Base-by-base conservation (phyloP, 2,329 filamentous ascomycete species). In the Beauveria sp. region DNA sequence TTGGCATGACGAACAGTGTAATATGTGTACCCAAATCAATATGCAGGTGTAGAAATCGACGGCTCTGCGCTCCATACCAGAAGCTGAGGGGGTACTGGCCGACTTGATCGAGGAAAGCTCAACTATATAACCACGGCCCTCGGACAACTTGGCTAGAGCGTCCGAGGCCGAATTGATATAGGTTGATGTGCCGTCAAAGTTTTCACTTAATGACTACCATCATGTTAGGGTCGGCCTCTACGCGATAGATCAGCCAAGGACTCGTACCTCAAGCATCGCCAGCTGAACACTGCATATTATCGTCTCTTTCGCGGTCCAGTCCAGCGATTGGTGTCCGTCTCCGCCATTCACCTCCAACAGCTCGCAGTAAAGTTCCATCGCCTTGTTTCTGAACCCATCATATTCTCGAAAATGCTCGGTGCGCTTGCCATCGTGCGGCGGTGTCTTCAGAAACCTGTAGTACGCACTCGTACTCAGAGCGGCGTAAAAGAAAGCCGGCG, bases 381-480 rank as follows among this genome's bases (percentile, higher is more conserved):
- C 50, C 22, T 12, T 24, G 9, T 24, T 53, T 2, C 31, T 16
- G 1, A 53, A 40, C 0, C 8, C 9, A 16, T 53, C 50, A 9
- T 53, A 53, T 24, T 53, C 50, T 38, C 50, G 50, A 24, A 53
- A 53, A 18, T 53, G 14, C 5, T 38, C 20, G 50, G 31, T 53
- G 50, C 50, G 50, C 12, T 28, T 16, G 20, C 50, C 50, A 14
- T 40, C 2, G 50, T 53, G 20, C 31, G 31, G 20, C n/a, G 50
- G 31, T 26, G 50, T 43, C 0, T 26, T 6, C 1, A 54, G 34
- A 18, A 42, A 42, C 34, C 10, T 5, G 4, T 24, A 42, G 43
- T 61, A 61, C 8, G 60, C 60, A 16, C 50, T 61, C 8, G 38
- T 61, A 28, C 60, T 56, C 4, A 61, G 24, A 6, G 51, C 43